Conservation (phyloP, 148 eudicot species). For the Talinum fruticosum region DNA sequence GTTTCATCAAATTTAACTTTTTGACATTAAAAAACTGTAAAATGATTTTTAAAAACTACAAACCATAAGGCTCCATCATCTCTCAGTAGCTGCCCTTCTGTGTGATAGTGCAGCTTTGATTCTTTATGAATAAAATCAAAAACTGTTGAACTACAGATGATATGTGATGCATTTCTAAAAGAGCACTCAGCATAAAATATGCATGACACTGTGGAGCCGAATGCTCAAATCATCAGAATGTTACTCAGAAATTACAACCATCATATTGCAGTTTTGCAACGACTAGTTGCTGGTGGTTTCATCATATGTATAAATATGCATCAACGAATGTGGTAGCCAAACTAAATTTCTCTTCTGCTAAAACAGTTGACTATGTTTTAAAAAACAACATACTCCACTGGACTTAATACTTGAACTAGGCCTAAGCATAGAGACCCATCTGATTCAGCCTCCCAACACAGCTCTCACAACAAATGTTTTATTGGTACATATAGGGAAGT, state of each 20-base stretch:
- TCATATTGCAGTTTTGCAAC: neutral
- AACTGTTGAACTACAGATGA: neutral
- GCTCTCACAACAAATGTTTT: no score
- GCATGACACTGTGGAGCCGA: neutral
- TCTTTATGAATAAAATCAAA: neutral
- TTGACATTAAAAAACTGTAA: neutral
- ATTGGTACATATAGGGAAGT: no score
- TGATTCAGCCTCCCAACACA: no score
- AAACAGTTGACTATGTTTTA: no score
- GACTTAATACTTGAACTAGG: no score
- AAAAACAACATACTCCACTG: no score
- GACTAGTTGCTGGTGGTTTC: neutral
- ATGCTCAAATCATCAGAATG: neutral
- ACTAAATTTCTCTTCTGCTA: no score
- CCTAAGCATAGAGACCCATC: no score
- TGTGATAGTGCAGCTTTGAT: neutral
- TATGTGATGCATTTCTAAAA: neutral
- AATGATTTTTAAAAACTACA: neutral
- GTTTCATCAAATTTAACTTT: neutral
- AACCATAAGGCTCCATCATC: neutral
- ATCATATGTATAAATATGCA: no score
- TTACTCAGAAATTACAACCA: neutral
- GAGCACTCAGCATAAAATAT: neutral
- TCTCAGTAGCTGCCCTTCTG: neutral
- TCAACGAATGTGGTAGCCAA: no score